phyloP scores from a whole-genome alignment of 345 rosid genomes.

The Luvunga scandens region DNA sequence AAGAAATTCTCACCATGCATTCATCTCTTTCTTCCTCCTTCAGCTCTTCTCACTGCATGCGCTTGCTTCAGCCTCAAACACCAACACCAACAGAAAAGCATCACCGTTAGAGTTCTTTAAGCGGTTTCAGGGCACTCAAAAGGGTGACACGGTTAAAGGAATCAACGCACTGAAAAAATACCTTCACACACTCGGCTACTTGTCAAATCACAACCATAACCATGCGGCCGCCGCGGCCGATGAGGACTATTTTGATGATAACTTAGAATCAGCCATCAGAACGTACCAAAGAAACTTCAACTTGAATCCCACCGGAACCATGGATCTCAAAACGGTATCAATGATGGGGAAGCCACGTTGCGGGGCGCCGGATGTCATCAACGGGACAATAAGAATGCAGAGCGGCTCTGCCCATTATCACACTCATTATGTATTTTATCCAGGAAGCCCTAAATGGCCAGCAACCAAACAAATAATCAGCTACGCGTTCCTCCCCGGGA shows the following conservation, averaged over 20 bases:
- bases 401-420: background rate
- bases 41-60: background rate
- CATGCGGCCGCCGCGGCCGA: no score
- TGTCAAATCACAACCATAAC: background rate
- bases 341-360: conserved; percentile 11
- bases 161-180: conserved; percentile 13
- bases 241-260: conserved; percentile 17
- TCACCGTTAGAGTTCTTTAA: background rate
- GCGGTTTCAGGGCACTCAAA: background rate
- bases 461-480: background rate
- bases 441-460: background rate
- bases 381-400: conserved; percentile 11
- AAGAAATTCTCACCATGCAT: background rate
- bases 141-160: conserved; percentile 12
- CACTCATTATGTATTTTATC: background rate
- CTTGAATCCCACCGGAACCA: conserved; percentile 8
- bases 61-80: background rate
- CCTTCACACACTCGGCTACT: conserved; percentile 10
- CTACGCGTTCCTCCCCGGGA: background rate
- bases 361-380: conserved; percentile 9
- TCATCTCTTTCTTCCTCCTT: background rate
- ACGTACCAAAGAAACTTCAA: conserved; percentile 18
- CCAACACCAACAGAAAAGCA: background rate
- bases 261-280: conserved; percentile 16
- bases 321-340: background rate